Base-by-base conservation (phyloP, 352 stramenopile species). In the Phytophthora brassicae region DNA sequence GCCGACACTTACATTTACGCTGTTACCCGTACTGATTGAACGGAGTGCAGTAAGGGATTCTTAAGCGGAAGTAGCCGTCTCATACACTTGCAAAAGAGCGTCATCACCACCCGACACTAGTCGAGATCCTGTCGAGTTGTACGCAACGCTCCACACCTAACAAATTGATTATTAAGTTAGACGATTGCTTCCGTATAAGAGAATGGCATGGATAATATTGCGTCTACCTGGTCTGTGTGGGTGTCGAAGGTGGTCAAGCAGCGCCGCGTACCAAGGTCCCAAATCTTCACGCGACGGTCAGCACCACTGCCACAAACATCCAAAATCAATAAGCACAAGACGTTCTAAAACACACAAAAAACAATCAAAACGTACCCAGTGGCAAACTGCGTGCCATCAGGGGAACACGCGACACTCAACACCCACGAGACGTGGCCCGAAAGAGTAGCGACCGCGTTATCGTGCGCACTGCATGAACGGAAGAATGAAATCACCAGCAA, bases 231-330 rank as follows among this genome's bases (percentile, higher is more conserved):
- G 54, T 97, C 90, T 39, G 77, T 94, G 74, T 97, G 90, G 23
- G 79, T 88, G 47, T 97, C 90, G 62, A 97, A 97, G 7, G 83
- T 97, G 20, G 91, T 88, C 33, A 97, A 72, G 50, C 88, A 97
- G 53, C 88, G 86, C 11, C 90, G 86, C 28, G 80, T 89, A 33
- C 86, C 88, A 39, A 97, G 74, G 42, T 97, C 90, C 90, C 90
- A 97, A 60, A 96, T 92, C 75, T 97, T 97, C n/a, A 97, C 90
- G 28, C 86, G 89, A 29, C 86, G 86, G 35, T 97, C 89, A 12
- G 84, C 84, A 48, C 86, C 86, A 62, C 86, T 95, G 39, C 36
- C 36, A 43, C 12, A 28, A 49, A 17, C 50, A 41, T 52, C 19
- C 38, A 59, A 39, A 36, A 65, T 33, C 42, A 31, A 6, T 9